Evolutionary conservation across 305 asterid species (phyloP).

Genomic region (Withania somnifera): DNA sequence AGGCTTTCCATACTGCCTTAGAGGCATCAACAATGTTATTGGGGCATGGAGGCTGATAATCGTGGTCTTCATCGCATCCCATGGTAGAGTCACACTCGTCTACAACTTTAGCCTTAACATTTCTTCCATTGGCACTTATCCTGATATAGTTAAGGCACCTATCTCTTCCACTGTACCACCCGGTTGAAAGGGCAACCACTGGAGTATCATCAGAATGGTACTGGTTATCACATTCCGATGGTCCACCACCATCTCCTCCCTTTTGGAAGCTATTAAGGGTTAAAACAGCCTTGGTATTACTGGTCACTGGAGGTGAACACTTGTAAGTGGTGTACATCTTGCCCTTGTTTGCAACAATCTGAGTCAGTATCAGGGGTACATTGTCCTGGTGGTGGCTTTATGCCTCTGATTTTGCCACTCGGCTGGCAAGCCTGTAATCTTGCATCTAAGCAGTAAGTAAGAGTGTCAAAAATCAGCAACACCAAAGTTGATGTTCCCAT

Average conservation of each 20-base stretch:
- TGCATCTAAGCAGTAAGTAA: no score
- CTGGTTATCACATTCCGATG: background rate
- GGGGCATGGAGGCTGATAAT: no score
- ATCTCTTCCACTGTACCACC: no score
- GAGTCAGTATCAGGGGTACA: constrained; percentile 24
- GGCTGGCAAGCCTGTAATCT: no score
- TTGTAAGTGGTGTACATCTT: constrained; percentile 20
- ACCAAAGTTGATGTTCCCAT: background rate
- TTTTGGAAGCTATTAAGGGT: constrained; percentile 1
- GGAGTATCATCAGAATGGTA: background rate
- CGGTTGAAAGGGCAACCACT: background rate
- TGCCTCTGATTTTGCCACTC: constrained; percentile 8
- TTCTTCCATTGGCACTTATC: no score
- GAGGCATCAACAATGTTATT: no score
- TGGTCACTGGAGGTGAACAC: background rate
- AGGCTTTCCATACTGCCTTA: no score
- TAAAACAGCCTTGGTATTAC: background rate
- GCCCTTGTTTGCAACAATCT: constrained; percentile 22
- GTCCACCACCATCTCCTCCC: constrained; percentile 10
- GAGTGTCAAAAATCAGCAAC: no score
- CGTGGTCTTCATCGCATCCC: no score
- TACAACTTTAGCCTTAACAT: no score
- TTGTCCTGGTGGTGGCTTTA: constrained; percentile 24
- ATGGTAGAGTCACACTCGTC: no score
- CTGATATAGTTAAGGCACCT: no score